Evolutionary conservation across 768 basidiomycete genomes (phyloP).

Genomic region (Amanita rubescens): DNA sequence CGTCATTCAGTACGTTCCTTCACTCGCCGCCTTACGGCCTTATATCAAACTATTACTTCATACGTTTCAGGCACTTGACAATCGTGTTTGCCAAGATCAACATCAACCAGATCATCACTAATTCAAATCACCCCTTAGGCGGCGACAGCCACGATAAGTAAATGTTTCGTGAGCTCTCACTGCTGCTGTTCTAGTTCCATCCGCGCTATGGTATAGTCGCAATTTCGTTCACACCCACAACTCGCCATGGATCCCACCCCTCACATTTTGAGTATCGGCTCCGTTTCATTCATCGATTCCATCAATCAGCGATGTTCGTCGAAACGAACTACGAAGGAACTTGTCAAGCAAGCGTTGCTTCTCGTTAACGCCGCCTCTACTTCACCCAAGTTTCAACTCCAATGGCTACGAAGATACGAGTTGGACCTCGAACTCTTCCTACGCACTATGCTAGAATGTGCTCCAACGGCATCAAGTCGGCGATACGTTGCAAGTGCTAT

Average conservation of each 20-base stretch:
- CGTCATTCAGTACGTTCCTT: not conserved
- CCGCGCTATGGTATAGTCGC: not conserved
- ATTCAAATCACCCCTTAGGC: not conserved
- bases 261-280: constrained; percentile 5
- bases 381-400: not conserved
- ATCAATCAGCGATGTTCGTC: constrained; percentile 3
- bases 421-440: constrained; percentile 1
- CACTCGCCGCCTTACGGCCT: not conserved
- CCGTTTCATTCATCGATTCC: constrained; percentile 2
- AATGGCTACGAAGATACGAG: constrained; percentile 2
- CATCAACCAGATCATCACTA: not conserved
- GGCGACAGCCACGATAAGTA: not conserved
- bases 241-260: not conserved
- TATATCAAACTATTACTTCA: not conserved
- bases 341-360: constrained; percentile 1
- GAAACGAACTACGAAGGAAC: constrained; percentile 1
- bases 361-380: not conserved
- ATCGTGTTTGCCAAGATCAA: not conserved
- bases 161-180: not conserved
- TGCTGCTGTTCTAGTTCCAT: not conserved
- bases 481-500: constrained; percentile 7
- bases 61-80: not conserved
- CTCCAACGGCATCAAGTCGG: not conserved
- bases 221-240: not conserved
- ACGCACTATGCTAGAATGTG: constrained; percentile 1